Percentiles rank a stretch among this genome's conserved stretches.
Conservation (phyloP, 352 stramenopile species). For the Saprolegnia diclina region DNA sequence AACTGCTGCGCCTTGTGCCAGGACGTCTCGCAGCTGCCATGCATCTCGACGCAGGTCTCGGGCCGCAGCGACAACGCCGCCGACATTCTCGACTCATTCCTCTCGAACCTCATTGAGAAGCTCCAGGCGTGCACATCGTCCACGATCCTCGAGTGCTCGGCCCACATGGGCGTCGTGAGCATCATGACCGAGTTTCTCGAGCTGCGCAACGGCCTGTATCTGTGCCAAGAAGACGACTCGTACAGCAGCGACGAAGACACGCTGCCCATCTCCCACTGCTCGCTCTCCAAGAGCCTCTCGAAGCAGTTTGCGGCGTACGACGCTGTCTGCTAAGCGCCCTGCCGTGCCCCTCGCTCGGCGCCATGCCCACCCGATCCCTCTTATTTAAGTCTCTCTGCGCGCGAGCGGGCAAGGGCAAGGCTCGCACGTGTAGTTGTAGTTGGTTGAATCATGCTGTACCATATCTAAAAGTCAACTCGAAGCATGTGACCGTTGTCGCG, state of each 20-base stretch:
- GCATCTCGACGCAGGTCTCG: conserved; percentile 22
- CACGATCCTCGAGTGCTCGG: conserved; percentile 49
- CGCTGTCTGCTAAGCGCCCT: conserved; percentile 53
- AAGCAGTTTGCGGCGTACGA: conserved; percentile 69
- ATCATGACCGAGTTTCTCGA: conserved; percentile 83
- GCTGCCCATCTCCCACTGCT: conserved; percentile 58
- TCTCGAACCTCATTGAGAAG: conserved; percentile 42
- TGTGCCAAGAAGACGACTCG: conserved; percentile 43
- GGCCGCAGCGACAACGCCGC: conserved; percentile 18
- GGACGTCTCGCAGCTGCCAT: conserved; percentile 9
- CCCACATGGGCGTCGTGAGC: conserved; percentile 66
- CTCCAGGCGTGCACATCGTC: conserved; percentile 42
- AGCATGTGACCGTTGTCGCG: background rate
- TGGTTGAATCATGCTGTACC: conserved; percentile 14
- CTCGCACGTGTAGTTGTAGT: conserved; percentile 7
- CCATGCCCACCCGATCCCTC: background rate
- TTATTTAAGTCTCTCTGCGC: conserved; percentile 10
- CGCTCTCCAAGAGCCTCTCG: conserved; percentile 67
- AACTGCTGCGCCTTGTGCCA: conserved; percentile 23
- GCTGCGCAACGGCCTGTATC: conserved; percentile 68
- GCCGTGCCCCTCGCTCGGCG: background rate
- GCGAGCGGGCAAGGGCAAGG: background rate
- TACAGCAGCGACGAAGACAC: conserved; percentile 22
- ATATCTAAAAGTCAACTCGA: conserved; percentile 6
- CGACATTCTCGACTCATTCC: conserved; percentile 14